A percentile compares a stretch with the other conserved stretches of the same genome.
Conservation (phyloP, 108 stramenopile species). For the Licmophora abbreviata region DNA sequence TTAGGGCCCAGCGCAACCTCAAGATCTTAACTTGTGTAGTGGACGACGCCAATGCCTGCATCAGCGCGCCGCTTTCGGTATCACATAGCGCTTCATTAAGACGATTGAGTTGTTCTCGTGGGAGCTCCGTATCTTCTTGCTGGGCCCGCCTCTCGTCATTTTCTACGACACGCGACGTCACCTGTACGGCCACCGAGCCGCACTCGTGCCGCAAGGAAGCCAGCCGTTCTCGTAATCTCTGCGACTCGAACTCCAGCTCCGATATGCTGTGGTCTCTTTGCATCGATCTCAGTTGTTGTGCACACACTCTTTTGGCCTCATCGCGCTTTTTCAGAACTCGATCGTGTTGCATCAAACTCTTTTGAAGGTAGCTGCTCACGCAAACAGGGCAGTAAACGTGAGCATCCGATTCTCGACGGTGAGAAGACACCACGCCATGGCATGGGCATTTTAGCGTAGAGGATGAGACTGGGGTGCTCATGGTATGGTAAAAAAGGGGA, state of each 20-base stretch:
- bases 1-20: constrained; percentile 58
- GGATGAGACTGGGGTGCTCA: too few species aligned
- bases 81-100: constrained; percentile 13
- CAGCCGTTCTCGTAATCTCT: constrained; percentile 16
- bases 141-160: constrained; percentile 18
- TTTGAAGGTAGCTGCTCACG: constrained; percentile 15
- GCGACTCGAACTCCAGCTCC: constrained; percentile 20
- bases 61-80: constrained; percentile 16
- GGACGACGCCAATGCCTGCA: constrained; percentile 15
- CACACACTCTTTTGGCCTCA: constrained; percentile 21
- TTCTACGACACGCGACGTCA: constrained; percentile 19
- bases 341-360: constrained; percentile 15
- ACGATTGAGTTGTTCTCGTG: constrained; percentile 15
- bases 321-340: constrained; percentile 16
- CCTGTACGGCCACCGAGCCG: constrained; percentile 17
- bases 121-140: constrained; percentile 1
- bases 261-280: not conserved
- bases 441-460: not conserved
- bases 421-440: not conserved
- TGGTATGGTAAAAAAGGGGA: too few species aligned
- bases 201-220: constrained; percentile 15
- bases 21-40: constrained; percentile 36
- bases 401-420: too few species aligned
- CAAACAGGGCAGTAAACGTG: constrained; percentile 14
- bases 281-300: constrained; percentile 9